Evolutionary conservation across 139 green algal genomes (phyloP).

Genomic region (Edaphochlamys debaryana): DNA sequence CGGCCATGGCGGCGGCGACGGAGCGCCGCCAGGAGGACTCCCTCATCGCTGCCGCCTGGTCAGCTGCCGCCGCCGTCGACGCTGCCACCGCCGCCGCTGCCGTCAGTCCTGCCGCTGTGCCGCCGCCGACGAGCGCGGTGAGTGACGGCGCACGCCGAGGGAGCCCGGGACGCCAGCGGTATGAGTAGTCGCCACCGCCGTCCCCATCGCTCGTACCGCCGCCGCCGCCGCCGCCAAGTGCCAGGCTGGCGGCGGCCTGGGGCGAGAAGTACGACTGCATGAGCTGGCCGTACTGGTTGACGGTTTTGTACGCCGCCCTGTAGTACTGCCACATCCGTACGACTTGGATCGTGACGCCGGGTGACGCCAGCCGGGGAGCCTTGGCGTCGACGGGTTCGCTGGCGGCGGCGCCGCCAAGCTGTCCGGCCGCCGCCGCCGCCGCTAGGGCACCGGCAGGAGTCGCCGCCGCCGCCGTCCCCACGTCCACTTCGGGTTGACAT

Average conservation of each 20-base stretch:
- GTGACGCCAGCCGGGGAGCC: too few species aligned
- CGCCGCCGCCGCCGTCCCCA: not conserved
- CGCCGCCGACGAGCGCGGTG: not conserved
- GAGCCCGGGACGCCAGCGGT: not conserved
- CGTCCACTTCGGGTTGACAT: not conserved
- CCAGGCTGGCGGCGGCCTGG: too few species aligned
- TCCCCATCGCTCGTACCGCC: not conserved
- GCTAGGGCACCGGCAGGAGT: too few species aligned
- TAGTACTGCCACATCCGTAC: constrained; percentile 37
- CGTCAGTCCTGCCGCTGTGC: too few species aligned
- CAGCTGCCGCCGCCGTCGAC: too few species aligned
- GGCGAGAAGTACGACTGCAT: not conserved
- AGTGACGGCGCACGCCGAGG: not conserved
- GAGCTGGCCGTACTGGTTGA: not conserved
- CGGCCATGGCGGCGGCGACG: too few species aligned
- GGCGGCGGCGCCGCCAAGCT: not conserved
- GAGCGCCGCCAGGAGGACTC: too few species aligned
- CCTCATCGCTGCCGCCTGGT: too few species aligned
- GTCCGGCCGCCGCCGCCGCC: too few species aligned
- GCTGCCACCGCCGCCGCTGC: too few species aligned
- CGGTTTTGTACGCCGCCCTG: constrained; percentile 14
- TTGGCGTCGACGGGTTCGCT: too few species aligned
- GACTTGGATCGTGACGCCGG: constrained; percentile 7
- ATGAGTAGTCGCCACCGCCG: not conserved
- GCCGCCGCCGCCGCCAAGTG: too few species aligned